phyloP scores from a whole-genome alignment of 139 green algal genomes.

The Chlamydomonas eustigma region DNA sequence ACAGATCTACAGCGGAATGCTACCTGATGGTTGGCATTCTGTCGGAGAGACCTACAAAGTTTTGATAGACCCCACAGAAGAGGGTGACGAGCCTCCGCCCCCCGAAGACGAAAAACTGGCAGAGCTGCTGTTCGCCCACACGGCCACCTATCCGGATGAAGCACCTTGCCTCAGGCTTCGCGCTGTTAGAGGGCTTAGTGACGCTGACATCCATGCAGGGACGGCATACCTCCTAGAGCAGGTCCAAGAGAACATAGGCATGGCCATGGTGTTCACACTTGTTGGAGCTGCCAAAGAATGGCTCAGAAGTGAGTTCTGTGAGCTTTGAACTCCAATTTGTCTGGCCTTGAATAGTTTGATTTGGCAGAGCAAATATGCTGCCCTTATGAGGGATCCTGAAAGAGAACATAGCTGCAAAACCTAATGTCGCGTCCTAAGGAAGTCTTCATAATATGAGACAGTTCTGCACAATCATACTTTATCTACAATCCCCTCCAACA shows the following conservation, averaged over 20 bases:
- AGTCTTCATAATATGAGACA: no score
- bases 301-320: constrained; percentile 50
- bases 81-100: constrained; percentile 13
- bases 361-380: no score
- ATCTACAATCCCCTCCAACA: no score
- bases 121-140: constrained; percentile 59
- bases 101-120: constrained; percentile 26
- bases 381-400: no score
- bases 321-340: no score
- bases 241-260: constrained; percentile 63
- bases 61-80: constrained; percentile 24
- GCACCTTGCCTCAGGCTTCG: constrained; percentile 48
- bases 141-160: constrained; percentile 54
- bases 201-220: constrained; percentile 55
- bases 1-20: constrained; percentile 39
- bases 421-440: no score
- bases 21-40: constrained; percentile 34
- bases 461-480: no score
- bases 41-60: constrained; percentile 35
- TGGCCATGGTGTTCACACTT: constrained; percentile 79
- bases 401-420: no score
- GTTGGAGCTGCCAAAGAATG: constrained; percentile 68
- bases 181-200: constrained; percentile 59
- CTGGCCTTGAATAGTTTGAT: no score
- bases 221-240: constrained; percentile 33